Evolutionary conservation across 768 basidiomycete genomes (phyloP).

Genomic region (Podaxis sp.): DNA sequence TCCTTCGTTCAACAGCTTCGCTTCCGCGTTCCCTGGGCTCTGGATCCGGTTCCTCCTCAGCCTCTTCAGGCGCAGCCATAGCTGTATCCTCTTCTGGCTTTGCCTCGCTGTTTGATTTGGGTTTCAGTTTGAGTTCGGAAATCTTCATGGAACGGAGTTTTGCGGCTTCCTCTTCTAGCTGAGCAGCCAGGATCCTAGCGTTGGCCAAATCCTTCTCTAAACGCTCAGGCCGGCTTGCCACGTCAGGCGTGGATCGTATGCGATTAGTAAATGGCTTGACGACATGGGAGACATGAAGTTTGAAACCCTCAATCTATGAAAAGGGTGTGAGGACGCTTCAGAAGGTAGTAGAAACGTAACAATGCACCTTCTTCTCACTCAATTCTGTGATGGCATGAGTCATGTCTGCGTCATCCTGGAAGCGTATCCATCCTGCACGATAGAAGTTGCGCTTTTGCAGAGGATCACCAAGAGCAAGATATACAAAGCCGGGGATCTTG

Average conservation of each 20-base stretch:
- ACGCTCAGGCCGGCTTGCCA: conserved; percentile 77
- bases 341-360: conserved; percentile 8
- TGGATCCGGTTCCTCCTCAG: conserved; percentile 52
- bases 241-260: conserved; percentile 79
- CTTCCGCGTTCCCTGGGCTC: conserved; percentile 68
- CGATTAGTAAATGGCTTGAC: conserved; percentile 75
- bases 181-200: conserved; percentile 66
- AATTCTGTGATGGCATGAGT: conserved; percentile 65
- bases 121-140: conserved; percentile 25
- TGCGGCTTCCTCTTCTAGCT: conserved; percentile 72
- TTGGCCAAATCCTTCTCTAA: conserved; percentile 80
- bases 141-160: conserved; percentile 47
- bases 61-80: conserved; percentile 31
- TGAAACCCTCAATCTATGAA: conserved; percentile 88
- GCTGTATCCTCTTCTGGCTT: conserved; percentile 29
- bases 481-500: conserved; percentile 78
- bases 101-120: conserved; percentile 22
- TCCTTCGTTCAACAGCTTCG: conserved; percentile 77
- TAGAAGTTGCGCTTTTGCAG: conserved; percentile 92
- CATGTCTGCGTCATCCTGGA: conserved; percentile 86
- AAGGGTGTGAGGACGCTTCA: conserved; percentile 8
- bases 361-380: conserved; percentile 79
- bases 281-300: conserved; percentile 85
- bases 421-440: conserved; percentile 92
- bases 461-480: conserved; percentile 91